These are phyloP conservation scores for Nitzschia sp. DNA, from an alignment of 108 stramenopile species.

Conservation along the genomic window DNA sequence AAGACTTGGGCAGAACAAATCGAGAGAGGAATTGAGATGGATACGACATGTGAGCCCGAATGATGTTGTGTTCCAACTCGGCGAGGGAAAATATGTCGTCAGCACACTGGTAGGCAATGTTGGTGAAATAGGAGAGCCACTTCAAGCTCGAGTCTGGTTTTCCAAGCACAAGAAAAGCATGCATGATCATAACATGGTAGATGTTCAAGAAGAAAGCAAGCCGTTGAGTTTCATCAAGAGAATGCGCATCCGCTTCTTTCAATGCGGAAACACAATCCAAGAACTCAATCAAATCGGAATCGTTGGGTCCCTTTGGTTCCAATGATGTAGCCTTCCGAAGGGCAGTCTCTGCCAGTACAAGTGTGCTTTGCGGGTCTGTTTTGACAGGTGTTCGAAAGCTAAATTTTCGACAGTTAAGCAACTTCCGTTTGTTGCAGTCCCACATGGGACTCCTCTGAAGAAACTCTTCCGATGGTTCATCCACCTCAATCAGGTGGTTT, in stretches of 20 bases:
- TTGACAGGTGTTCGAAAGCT: constrained; percentile 26
- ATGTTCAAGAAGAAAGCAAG: constrained; percentile 71
- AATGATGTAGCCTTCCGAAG: constrained; percentile 38
- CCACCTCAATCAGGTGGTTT: constrained; percentile 28
- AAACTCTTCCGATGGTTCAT: constrained; percentile 58
- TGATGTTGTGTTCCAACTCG: constrained; percentile 78
- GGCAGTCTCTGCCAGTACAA: constrained; percentile 36
- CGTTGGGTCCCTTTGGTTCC: constrained; percentile 27
- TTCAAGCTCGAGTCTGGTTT: constrained; percentile 52
- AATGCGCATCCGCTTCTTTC: constrained; percentile 42
- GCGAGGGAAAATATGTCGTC: constrained; percentile 77
- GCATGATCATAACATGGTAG: constrained; percentile 73
- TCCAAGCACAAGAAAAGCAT: constrained; percentile 67
- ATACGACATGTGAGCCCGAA: constrained; percentile 56
- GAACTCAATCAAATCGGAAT: constrained; percentile 39
- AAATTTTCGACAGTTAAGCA: constrained; percentile 64
- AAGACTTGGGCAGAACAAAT: constrained; percentile 57
- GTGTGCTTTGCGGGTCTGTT: constrained; percentile 21
- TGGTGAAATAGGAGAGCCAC: constrained; percentile 70
- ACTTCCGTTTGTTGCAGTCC: constrained; percentile 55
- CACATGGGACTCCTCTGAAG: constrained; percentile 65
- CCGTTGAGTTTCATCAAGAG: constrained; percentile 40
- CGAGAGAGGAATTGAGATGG: constrained; percentile 61
- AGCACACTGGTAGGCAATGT: constrained; percentile 56
- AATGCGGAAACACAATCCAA: constrained; percentile 55